Percentiles rank a stretch among this genome's conserved stretches.
Conservation (phyloP, 164 flowering plant genomes). For the Liriodendron chinense region DNA sequence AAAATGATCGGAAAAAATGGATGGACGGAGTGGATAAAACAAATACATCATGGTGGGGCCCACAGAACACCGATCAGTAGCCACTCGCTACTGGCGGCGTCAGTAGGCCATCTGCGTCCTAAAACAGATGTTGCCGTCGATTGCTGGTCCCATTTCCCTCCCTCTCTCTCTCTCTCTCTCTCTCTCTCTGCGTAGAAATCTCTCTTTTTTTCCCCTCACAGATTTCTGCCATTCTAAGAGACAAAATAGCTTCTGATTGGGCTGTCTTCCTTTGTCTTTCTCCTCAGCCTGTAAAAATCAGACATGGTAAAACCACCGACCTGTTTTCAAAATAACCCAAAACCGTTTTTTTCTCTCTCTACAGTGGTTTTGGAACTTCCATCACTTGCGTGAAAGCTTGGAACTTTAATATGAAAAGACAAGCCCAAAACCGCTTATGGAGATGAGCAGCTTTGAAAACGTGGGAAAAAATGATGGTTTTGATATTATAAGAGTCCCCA, state of each 20-base stretch:
- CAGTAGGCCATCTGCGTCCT: too few relatives aligned
- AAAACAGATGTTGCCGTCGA: too few relatives aligned
- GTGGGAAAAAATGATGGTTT: neutral
- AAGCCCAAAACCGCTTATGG: neutral
- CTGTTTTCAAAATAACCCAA: conserved; percentile 4
- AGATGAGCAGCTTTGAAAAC: neutral
- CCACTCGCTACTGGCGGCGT: too few relatives aligned
- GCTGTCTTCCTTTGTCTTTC: conserved; percentile 26
- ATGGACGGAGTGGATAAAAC: too few relatives aligned
- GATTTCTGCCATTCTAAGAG: neutral
- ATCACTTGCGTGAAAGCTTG: neutral
- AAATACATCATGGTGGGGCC: too few relatives aligned
- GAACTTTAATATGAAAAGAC: neutral
- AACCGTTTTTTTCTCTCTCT: neutral
- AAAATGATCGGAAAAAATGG: too few relatives aligned
- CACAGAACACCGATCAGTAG: too few relatives aligned
- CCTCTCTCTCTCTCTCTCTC: neutral
- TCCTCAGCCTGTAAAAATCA: conserved; percentile 22
- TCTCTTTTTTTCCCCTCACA: neutral
- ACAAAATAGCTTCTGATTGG: neutral
- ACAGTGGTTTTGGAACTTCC: neutral
- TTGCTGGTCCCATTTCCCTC: neutral
- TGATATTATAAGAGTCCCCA: neutral
- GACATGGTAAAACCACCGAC: conserved; percentile 22
- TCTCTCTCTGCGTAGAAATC: neutral